Conservation (phyloP, 371 early-diverging fungal species). For the Mortierella sp. region DNA sequence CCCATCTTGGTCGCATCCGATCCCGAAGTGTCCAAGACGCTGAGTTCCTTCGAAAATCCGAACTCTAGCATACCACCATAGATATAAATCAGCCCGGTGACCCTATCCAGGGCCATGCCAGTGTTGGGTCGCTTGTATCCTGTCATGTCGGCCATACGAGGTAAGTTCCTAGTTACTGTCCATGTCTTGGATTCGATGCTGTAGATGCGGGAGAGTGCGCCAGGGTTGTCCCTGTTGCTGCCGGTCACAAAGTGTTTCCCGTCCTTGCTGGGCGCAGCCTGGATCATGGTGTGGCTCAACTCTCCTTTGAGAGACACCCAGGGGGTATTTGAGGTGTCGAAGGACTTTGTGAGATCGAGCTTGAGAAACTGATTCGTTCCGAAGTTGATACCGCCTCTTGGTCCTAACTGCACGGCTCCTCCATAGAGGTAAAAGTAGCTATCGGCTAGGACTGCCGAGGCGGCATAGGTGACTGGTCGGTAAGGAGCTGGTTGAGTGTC, state of each 20-base stretch:
- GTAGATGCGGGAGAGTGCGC: conserved; percentile 34
- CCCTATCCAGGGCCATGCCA: conserved; percentile 33
- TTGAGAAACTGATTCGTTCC: conserved; percentile 38
- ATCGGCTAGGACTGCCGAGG: conserved; percentile 46
- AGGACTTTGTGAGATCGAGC: conserved; percentile 39
- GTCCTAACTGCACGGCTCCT: conserved; percentile 28
- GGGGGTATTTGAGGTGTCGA: conserved; percentile 27
- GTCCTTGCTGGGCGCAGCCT: conserved; percentile 25
- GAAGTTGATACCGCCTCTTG: not conserved
- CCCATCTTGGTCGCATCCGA: conserved; percentile 5
- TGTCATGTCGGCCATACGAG: conserved; percentile 1
- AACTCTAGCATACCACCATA: conserved; percentile 23
- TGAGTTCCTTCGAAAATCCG: conserved; percentile 27
- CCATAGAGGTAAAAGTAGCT: conserved; percentile 43
- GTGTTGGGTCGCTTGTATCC: conserved; percentile 45
- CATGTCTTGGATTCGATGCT: conserved; percentile 12
- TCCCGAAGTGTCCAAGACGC: conserved; percentile 20
- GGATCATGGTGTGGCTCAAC: conserved; percentile 25
- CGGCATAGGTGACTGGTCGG: conserved; percentile 23
- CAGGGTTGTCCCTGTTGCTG: conserved; percentile 40
- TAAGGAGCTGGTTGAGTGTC: not conserved
- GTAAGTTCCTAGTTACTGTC: conserved; percentile 19
- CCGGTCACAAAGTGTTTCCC: conserved; percentile 40
- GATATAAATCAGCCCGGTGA: conserved; percentile 34
- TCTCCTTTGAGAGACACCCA: conserved; percentile 26